phyloP scores from a whole-genome alignment of 257 asterid genomes.

The Ilex aquifolium region DNA sequence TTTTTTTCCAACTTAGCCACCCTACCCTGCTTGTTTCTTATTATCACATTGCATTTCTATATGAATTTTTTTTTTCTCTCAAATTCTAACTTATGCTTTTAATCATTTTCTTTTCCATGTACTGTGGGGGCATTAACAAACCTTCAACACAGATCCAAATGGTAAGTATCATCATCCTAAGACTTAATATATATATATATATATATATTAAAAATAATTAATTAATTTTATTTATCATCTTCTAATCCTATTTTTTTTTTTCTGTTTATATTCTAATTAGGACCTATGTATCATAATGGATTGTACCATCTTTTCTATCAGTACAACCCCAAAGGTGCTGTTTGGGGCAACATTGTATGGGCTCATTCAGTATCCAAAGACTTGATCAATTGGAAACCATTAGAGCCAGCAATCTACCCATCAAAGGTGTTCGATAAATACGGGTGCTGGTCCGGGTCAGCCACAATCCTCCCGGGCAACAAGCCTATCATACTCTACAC shows the following conservation, averaged over 20 bases:
- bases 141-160: slow-evolving; percentile 31
- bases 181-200: not conserved
- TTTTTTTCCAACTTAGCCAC: no score
- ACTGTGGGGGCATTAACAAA: slow-evolving; percentile 1
- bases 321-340: slow-evolving; percentile 62
- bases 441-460: slow-evolving; percentile 84
- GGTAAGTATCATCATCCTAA: slow-evolving; percentile 12
- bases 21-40: no score
- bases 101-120: not conserved
- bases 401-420: slow-evolving; percentile 57
- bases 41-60: no score
- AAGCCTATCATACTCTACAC: slow-evolving; percentile 70
- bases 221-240: not conserved
- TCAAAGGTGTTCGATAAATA: slow-evolving; percentile 52
- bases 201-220: no score
- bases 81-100: not conserved
- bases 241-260: not conserved
- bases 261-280: slow-evolving; percentile 10
- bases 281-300: slow-evolving; percentile 74
- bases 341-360: slow-evolving; percentile 77
- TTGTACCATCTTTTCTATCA: slow-evolving; percentile 71
- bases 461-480: slow-evolving; percentile 64
- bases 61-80: no score
- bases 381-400: slow-evolving; percentile 57
- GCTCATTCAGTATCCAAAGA: slow-evolving; percentile 77